Conservation (phyloP, 768 basidiomycete genomes). For the Kwoniella dejecticola region DNA sequence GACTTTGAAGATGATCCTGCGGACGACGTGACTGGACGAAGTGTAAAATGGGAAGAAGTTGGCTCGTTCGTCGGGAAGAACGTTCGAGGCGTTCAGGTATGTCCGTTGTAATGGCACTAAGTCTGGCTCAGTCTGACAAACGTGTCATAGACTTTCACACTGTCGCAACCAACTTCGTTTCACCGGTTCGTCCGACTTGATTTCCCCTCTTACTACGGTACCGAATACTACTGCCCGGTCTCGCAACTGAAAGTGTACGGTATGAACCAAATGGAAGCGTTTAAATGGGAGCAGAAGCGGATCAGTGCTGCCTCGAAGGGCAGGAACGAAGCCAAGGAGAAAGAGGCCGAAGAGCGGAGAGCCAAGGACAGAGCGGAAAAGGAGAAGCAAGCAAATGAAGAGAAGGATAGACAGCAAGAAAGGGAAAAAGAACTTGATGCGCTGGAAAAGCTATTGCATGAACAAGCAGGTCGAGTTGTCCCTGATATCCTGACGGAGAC, state of each 20-base stretch:
- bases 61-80: constrained; percentile 84
- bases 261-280: constrained; percentile 92
- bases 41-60: constrained; percentile 64
- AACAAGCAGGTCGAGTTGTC: constrained; percentile 30
- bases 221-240: constrained; percentile 94
- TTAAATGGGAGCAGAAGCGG: constrained; percentile 68
- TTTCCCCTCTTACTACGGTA: constrained; percentile 88
- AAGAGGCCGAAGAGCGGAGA: constrained; percentile 26
- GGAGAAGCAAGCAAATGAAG: constrained; percentile 16
- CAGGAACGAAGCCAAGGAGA: constrained; percentile 28
- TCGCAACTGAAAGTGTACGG: constrained; percentile 92
- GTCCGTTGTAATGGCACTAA: constrained; percentile 38
- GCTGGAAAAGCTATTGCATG: constrained; percentile 36
- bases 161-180: constrained; percentile 61
- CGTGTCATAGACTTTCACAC: constrained; percentile 43
- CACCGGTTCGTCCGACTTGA: constrained; percentile 93
- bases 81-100: constrained; percentile 82
- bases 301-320: constrained; percentile 26
- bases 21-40: constrained; percentile 14
- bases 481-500: constrained; percentile 17
- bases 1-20: constrained; percentile 36
- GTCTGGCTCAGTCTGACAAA: not conserved
- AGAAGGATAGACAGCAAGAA: constrained; percentile 23
- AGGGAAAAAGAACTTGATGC: constrained; percentile 39
- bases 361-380: constrained; percentile 21